A percentile compares a stretch with the other conserved stretches of the same genome.
These are phyloP conservation scores for Zopfochytrium polystomum DNA, from an alignment of 371 early-diverging fungal genomes.

Conservation along the genomic window DNA sequence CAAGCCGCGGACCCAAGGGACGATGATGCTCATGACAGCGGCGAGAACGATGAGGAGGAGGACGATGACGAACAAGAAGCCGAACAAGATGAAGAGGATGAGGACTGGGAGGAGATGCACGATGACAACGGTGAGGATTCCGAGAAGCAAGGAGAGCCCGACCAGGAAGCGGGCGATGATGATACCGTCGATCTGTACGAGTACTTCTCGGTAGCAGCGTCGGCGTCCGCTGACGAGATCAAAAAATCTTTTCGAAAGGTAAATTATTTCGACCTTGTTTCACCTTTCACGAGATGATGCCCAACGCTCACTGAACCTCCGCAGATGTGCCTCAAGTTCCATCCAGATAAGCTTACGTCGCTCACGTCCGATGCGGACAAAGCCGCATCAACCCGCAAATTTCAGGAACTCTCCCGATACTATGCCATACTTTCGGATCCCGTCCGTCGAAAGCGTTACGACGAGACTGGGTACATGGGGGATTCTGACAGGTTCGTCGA, in stretches of 20 bases:
- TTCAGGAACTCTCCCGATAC: constrained; percentile 78
- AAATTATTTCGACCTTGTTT: neutral
- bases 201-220: constrained; percentile 22
- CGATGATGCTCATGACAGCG: too few relatives aligned
- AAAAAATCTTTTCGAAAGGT: constrained; percentile 37
- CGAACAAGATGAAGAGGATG: too few relatives aligned
- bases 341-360: constrained; percentile 41
- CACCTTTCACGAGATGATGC: neutral
- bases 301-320: neutral
- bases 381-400: constrained; percentile 44
- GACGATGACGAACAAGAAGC: too few relatives aligned
- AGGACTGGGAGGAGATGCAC: too few relatives aligned
- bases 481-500: constrained; percentile 43
- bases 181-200: constrained; percentile 28
- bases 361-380: constrained; percentile 27
- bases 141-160: too few relatives aligned
- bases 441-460: constrained; percentile 72
- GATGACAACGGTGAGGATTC: too few relatives aligned
- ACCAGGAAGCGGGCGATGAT: constrained; percentile 6
- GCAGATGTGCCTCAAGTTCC: constrained; percentile 36
- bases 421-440: constrained; percentile 83
- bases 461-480: constrained; percentile 60
- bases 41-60: too few relatives aligned
- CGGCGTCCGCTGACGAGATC: constrained; percentile 29
- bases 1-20: too few relatives aligned